phyloP scores from a whole-genome alignment of 2,329 filamentous ascomycete species.

The Gnomoniopsis sp. region DNA sequence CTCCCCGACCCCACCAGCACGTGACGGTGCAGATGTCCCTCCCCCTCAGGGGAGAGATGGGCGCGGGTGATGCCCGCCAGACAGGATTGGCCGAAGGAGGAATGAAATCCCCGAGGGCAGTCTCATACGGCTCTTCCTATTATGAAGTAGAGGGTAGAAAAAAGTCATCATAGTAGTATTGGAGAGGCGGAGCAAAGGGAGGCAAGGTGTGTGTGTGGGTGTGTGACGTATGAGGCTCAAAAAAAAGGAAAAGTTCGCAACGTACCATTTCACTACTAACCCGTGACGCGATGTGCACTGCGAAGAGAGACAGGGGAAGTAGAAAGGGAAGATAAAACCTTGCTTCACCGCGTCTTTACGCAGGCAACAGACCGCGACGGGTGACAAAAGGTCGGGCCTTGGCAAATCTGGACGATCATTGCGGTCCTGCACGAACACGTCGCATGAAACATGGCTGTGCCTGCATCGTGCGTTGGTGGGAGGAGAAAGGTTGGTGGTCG shows the following conservation, averaged over 20 bases:
- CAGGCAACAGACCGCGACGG: background rate
- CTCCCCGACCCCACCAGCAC: conserved; percentile 28
- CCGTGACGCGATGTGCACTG: background rate
- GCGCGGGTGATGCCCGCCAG: conserved; percentile 12
- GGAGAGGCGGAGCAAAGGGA: background rate
- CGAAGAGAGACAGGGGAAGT: background rate
- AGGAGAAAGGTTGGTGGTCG: background rate
- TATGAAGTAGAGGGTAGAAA: conserved; percentile 29
- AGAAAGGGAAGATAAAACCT: too few species aligned
- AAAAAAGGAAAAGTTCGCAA: background rate
- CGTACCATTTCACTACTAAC: background rate
- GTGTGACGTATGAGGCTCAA: background rate
- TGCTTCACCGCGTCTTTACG: background rate
- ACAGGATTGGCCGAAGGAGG: conserved; percentile 14
- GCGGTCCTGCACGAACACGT: conserved; percentile 7
- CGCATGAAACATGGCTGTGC: conserved; percentile 14
- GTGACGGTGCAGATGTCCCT: conserved; percentile 32
- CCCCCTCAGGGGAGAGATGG: conserved; percentile 12
- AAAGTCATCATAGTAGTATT: conserved; percentile 33
- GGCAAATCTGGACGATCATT: background rate
- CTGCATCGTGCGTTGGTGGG: conserved; percentile 7
- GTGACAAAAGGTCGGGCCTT: background rate
- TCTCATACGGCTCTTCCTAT: conserved; percentile 43
- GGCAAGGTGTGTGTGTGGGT: background rate
- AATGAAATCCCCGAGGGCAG: conserved; percentile 22